A percentile compares a stretch with the other conserved stretches of the same genome.
phyloP scores from a whole-genome alignment of 2,329 filamentous ascomycete species.

The Stachybotrys elegans region DNA sequence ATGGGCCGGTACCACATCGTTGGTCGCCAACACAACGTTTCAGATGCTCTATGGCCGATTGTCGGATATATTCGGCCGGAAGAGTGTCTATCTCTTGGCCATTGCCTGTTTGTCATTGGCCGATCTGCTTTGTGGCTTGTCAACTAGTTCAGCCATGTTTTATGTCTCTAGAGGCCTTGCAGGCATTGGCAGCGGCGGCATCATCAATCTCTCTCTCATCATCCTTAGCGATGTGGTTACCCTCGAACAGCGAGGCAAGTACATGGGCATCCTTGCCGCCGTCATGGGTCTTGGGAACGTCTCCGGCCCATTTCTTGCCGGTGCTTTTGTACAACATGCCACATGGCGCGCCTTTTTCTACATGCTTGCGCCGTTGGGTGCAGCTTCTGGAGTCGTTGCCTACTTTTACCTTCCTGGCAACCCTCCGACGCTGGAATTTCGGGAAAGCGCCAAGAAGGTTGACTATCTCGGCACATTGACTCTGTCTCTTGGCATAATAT shows the following conservation, averaged over 20 bases:
- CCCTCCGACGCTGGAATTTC: constrained; percentile 38
- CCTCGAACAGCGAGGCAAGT: constrained; percentile 53
- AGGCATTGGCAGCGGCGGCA: constrained; percentile 58
- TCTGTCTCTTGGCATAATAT: constrained; percentile 50
- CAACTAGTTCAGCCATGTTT: constrained; percentile 50
- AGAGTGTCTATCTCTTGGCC: constrained; percentile 50
- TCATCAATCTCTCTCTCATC: constrained; percentile 55
- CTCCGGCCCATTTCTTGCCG: constrained; percentile 38
- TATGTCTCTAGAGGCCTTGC: constrained; percentile 57
- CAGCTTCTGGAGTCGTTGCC: constrained; percentile 36
- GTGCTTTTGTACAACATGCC: constrained; percentile 27
- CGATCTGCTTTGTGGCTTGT: constrained; percentile 55
- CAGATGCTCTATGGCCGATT: constrained; percentile 60
- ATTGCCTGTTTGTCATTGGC: constrained; percentile 48
- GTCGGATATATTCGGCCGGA: constrained; percentile 57
- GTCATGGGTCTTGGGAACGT: constrained; percentile 36
- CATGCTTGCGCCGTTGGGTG: constrained; percentile 45
- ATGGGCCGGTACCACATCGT: constrained; percentile 47
- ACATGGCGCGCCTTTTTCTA: constrained; percentile 40
- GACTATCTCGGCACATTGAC: constrained; percentile 54
- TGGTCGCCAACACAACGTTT: constrained; percentile 57
- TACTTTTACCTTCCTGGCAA: constrained; percentile 48
- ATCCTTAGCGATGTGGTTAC: constrained; percentile 57
- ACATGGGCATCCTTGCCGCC: constrained; percentile 37
- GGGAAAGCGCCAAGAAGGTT: constrained; percentile 46